Evolutionary conservation across 352 stramenopile genomes (phyloP).

Genomic region (Sclerospora graminicola): DNA sequence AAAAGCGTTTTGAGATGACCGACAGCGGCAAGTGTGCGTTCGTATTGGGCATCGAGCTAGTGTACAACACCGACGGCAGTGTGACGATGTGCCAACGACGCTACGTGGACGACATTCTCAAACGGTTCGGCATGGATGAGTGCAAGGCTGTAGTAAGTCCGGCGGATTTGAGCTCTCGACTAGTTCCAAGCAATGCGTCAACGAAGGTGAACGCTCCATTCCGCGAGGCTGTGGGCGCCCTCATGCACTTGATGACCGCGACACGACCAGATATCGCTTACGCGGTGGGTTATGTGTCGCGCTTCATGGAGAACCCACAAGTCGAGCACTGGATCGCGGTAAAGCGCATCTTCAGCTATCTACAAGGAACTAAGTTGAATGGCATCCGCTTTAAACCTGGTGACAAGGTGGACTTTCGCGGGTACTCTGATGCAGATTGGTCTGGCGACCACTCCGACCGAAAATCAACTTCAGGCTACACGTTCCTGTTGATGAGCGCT

Average conservation of each 20-base stretch:
- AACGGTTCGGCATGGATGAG: slow-evolving; percentile 17
- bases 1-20: slow-evolving; percentile 13
- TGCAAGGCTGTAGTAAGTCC: slow-evolving; percentile 6
- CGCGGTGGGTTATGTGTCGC: slow-evolving; percentile 6
- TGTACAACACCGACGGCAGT: slow-evolving; percentile 5
- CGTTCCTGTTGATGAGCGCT: slow-evolving; percentile 1
- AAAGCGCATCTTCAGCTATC: slow-evolving; percentile 11
- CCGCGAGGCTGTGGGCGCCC: slow-evolving; percentile 9
- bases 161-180: background rate
- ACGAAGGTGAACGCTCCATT: slow-evolving; percentile 8
- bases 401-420: slow-evolving; percentile 2
- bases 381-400: slow-evolving; percentile 3
- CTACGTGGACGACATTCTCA: slow-evolving; percentile 16
- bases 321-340: slow-evolving; percentile 10
- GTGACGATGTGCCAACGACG: slow-evolving; percentile 8
- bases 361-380: slow-evolving; percentile 13
- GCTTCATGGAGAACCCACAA: slow-evolving; percentile 16
- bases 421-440: slow-evolving; percentile 10
- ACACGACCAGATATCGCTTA: slow-evolving; percentile 12
- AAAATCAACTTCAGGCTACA: slow-evolving; percentile 5
- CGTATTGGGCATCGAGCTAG: slow-evolving; percentile 10
- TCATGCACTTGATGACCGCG: slow-evolving; percentile 16
- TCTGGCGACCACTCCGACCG: slow-evolving; percentile 3
- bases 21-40: slow-evolving; percentile 17
- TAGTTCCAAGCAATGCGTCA: background rate